These are phyloP conservation scores for Sinapis alba DNA, from an alignment of 441 rosid species.

Conservation along the genomic window DNA sequence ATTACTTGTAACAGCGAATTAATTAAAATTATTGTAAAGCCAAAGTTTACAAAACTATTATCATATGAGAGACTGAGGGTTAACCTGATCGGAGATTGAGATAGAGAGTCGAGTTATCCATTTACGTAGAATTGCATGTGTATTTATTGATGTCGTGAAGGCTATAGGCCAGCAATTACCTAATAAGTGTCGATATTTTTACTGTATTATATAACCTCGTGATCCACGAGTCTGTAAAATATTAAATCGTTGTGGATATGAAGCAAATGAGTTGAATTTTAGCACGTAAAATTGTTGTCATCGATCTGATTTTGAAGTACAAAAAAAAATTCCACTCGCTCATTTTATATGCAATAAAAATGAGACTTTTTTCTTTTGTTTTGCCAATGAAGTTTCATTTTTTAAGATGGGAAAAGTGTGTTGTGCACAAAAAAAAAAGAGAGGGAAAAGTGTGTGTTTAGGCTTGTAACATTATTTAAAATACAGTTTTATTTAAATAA, in stretches of 20 bases:
- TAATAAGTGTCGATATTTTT: background rate
- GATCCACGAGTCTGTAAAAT: background rate
- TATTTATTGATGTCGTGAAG: constrained; percentile 1
- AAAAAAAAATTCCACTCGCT: background rate
- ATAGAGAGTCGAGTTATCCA: background rate
- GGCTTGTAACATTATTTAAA: background rate
- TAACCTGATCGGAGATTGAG: background rate
- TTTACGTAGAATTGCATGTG: constrained; percentile 5
- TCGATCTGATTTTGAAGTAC: background rate
- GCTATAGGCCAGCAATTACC: background rate
- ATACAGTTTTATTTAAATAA: background rate
- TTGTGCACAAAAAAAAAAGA: no score
- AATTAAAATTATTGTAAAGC: background rate
- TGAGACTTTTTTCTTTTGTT: background rate
- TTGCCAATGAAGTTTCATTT: background rate
- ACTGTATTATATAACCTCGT: background rate
- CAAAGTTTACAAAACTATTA: background rate
- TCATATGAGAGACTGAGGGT: background rate
- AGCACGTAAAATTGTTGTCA: background rate
- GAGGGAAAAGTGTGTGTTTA: background rate
- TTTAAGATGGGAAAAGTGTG: background rate
- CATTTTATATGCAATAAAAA: background rate
- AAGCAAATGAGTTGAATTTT: background rate
- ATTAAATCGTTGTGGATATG: background rate
- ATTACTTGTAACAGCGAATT: background rate